Conservation (phyloP, 2,329 filamentous ascomycete species). For the Sphaerulina musiva region DNA sequence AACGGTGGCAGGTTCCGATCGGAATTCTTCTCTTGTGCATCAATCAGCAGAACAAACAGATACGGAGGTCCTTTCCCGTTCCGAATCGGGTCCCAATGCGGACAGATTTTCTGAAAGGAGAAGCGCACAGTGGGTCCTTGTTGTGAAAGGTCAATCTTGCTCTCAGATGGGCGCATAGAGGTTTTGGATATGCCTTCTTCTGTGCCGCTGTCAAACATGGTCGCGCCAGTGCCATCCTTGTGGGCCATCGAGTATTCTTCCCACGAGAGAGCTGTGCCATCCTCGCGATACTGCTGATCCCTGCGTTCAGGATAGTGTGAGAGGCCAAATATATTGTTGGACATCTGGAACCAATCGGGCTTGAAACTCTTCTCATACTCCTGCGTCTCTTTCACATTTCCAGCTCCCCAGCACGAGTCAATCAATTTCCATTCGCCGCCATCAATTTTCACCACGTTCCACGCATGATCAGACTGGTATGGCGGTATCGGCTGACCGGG, state of each 20-base stretch:
- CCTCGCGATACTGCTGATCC: slow-evolving; percentile 64
- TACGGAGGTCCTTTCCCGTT: slow-evolving; percentile 61
- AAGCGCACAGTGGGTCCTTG: slow-evolving; percentile 52
- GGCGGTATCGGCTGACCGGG: slow-evolving; percentile 61
- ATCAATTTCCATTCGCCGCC: slow-evolving; percentile 83
- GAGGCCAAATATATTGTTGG: slow-evolving; percentile 74
- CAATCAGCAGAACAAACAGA: slow-evolving; percentile 62
- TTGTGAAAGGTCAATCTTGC: slow-evolving; percentile 56
- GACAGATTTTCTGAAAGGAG: slow-evolving; percentile 70
- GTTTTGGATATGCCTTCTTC: slow-evolving; percentile 49
- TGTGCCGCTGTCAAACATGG: slow-evolving; percentile 44
- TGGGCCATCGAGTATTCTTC: slow-evolving; percentile 72
- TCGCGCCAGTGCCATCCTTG: slow-evolving; percentile 39
- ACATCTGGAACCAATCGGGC: slow-evolving; percentile 53
- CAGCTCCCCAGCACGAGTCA: slow-evolving; percentile 90
- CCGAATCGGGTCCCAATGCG: slow-evolving; percentile 71
- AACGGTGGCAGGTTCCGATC: slow-evolving; percentile 65
- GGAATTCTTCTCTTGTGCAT: slow-evolving; percentile 48
- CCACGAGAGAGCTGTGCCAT: slow-evolving; percentile 64
- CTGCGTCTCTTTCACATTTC: slow-evolving; percentile 52
- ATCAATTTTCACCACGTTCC: slow-evolving; percentile 85
- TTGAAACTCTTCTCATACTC: slow-evolving; percentile 63
- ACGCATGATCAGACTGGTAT: slow-evolving; percentile 63
- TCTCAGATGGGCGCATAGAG: slow-evolving; percentile 56
- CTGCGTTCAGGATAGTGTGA: slow-evolving; percentile 70